phyloP scores from a whole-genome alignment of 345 rosid species.

The Trapa bicornis region DNA sequence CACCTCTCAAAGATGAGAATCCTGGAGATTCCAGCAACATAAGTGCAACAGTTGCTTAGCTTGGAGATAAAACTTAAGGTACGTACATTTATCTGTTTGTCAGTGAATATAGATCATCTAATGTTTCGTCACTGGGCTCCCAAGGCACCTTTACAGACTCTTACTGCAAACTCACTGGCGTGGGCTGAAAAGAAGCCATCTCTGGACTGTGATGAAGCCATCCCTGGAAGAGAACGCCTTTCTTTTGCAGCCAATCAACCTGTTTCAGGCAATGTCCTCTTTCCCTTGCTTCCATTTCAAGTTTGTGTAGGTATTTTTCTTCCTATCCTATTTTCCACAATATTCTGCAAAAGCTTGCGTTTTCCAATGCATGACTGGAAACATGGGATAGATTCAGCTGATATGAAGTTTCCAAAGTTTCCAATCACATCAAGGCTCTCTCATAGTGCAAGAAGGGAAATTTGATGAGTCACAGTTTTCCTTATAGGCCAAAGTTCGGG shows the following conservation, averaged over 20 bases:
- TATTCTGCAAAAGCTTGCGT: too few species aligned
- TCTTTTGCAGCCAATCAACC: constrained; percentile 66
- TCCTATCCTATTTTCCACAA: too few species aligned
- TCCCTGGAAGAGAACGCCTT: constrained; percentile 55
- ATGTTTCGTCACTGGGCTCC: constrained; percentile 32
- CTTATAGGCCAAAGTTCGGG: too few species aligned
- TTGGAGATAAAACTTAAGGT: constrained; percentile 82
- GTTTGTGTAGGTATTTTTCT: not conserved
- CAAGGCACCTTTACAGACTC: constrained; percentile 47
- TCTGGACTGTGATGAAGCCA: constrained; percentile 37
- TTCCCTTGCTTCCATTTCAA: not conserved
- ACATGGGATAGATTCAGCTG: not conserved
- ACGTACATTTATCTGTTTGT: not conserved
- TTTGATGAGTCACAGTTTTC: too few species aligned
- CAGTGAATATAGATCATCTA: not conserved
- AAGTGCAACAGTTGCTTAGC: constrained; percentile 25
- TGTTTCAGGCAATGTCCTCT: constrained; percentile 31
- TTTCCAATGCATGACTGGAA: too few species aligned
- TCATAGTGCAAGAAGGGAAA: too few species aligned
- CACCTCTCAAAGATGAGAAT: constrained; percentile 34
- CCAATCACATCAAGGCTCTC: too few species aligned
- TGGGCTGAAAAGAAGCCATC: constrained; percentile 54
- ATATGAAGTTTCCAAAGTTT: not conserved
- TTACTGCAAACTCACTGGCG: constrained; percentile 34
- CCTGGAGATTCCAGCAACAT: constrained; percentile 16